Base-by-base conservation (phyloP, 2,329 filamentous ascomycete genomes). In the Trichoderma harzianum region DNA sequence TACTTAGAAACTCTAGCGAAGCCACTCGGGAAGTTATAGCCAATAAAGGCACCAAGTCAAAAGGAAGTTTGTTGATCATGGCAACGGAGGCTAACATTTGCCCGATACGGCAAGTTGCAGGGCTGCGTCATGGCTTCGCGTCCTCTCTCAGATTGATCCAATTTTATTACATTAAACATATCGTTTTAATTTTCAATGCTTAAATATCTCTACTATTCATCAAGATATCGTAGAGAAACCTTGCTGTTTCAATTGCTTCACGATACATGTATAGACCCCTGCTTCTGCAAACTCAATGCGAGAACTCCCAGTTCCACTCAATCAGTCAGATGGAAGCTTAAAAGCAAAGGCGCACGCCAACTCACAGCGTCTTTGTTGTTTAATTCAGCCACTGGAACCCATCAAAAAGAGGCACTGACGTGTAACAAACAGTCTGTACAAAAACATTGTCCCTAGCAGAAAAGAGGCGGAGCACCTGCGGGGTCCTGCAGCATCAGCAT, bases 401-500 rank as follows among this genome's bases (percentile, higher is more conserved):
- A 53, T 7, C 5, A 2, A 32, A 43, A 10, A 12, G 16, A 68
- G 34, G 3, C 34, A 28, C 51, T 67, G 47, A 43, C 32, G 64
- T 67, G 64, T 58, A 39, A 43, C 63, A 12, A 21, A 28, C 51
- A 10, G 16, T 10, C 11, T 21, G 6, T 16, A 43, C 18, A 43
- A 57, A 34, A 32, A 3, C 16, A 21, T 65, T 24, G 28, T 62
- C 7, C 60, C 11, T n/a, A 53, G 28, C 26, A 39, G 16, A 16
- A 53, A 24, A 18, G 36, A 62, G 66, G 66, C 66, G 66, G 66
- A 62, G 66, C 66, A 69, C 36, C 39, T 62, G 66, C 57, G 66
- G 66, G 66, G 66, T 51, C 30, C 28, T 53, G 64, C 51, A 43
- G 64, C 43, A 32, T 43, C 51, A 39, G 28, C 53, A 43, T 21